Percentiles rank a stretch among this genome's conserved stretches.
Evolutionary conservation across 2,329 filamentous ascomycete genomes (phyloP).

Genomic region (Fusarium staphyleae): DNA sequence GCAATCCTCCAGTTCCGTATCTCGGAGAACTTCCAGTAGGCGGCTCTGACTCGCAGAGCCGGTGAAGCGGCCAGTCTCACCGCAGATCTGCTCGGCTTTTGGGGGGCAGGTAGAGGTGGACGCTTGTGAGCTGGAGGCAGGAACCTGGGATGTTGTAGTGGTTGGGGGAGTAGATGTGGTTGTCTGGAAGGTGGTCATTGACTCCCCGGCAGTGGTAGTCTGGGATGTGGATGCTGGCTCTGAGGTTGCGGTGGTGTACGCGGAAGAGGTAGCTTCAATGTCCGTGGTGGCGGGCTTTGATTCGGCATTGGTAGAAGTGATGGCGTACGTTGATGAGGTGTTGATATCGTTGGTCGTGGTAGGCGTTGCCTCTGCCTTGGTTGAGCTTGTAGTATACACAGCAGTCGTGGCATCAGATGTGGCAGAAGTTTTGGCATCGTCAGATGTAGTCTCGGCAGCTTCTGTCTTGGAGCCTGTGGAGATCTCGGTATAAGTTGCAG

Average conservation of each 20-base stretch:
- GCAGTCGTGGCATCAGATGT: not conserved
- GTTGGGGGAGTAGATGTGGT: slow-evolving; percentile 2
- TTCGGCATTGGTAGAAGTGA: not conserved
- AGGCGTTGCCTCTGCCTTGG: not conserved
- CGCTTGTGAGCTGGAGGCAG: slow-evolving; percentile 11
- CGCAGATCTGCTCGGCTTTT: slow-evolving; percentile 12
- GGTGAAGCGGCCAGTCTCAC: slow-evolving; percentile 7
- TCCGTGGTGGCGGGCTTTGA: not conserved
- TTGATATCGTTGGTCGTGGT: not conserved
- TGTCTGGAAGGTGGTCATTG: slow-evolving; percentile 9
- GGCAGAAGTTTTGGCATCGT: not conserved
- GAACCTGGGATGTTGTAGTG: slow-evolving; percentile 16
- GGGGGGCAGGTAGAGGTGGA: slow-evolving; percentile 11
- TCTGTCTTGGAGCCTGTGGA: slow-evolving; percentile 8
- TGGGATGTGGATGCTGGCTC: slow-evolving; percentile 14
- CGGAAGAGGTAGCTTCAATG: not conserved
- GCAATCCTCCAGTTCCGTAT: slow-evolving; percentile 7
- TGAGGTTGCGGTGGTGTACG: not conserved
- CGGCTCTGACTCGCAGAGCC: not conserved
- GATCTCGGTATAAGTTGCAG: not conserved
- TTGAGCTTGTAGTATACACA: not conserved
- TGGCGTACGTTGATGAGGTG: not conserved
- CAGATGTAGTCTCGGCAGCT: not conserved
- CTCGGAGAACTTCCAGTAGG: not conserved
- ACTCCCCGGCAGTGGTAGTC: not conserved